A percentile compares a stretch with the other conserved stretches of the same genome.
phyloP scores from a whole-genome alignment of 2,329 filamentous ascomycete species.

The Clonostachys sp. region DNA sequence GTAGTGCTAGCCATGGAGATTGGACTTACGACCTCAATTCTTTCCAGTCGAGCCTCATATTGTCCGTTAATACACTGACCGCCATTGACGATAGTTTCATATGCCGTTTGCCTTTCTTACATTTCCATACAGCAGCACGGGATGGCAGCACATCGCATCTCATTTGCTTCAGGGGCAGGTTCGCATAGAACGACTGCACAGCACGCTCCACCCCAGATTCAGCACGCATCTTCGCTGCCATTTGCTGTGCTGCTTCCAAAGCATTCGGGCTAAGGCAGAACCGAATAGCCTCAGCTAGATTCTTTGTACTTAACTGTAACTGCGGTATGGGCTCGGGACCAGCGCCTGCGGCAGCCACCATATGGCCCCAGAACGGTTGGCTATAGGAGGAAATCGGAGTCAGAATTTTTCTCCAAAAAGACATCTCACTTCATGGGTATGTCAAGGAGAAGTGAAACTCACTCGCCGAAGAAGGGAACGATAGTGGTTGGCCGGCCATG shows the following conservation, averaged over 20 bases:
- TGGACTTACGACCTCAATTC: slow-evolving; percentile 31
- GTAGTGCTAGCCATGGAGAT: not conserved
- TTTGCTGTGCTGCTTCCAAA: slow-evolving; percentile 2
- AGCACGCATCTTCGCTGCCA: slow-evolving; percentile 1
- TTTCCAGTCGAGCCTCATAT: slow-evolving; percentile 12
- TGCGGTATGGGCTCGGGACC: slow-evolving; percentile 30
- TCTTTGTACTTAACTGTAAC: slow-evolving; percentile 22
- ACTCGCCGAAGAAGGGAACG: slow-evolving; percentile 60
- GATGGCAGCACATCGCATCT: slow-evolving; percentile 31
- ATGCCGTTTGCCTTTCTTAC: not conserved
- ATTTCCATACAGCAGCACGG: slow-evolving; percentile 32
- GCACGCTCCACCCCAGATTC: slow-evolving; percentile 14
- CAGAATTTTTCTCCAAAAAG: not conserved
- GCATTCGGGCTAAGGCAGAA: slow-evolving; percentile 23
- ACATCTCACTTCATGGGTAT: not conserved
- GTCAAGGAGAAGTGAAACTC: not conserved
- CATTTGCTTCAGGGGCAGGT: slow-evolving; percentile 24
- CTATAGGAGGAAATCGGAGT: slow-evolving; percentile 1
- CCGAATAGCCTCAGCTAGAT: slow-evolving; percentile 25
- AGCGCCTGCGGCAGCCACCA: slow-evolving; percentile 32
- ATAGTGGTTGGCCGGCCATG: slow-evolving; percentile 58
- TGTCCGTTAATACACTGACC: not conserved
- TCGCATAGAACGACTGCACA: slow-evolving; percentile 31
- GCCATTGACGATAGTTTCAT: slow-evolving; percentile 1
- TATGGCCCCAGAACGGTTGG: slow-evolving; percentile 38